Evolutionary conservation across 768 basidiomycete species (phyloP), one percentile per base, ranked within the genome.

Genomic region (Russula olivacea): DNA sequence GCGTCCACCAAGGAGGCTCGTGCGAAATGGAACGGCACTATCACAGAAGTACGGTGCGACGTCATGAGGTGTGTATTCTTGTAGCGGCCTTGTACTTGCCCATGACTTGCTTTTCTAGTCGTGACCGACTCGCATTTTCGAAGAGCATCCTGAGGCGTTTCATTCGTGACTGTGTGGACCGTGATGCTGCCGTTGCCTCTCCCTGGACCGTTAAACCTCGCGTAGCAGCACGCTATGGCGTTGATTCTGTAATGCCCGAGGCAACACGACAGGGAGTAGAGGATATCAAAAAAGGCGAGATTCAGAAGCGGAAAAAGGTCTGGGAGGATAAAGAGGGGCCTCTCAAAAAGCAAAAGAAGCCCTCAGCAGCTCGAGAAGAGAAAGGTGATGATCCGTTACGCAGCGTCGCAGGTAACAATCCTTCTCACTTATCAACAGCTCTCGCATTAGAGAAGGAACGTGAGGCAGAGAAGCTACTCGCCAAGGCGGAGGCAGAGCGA

Each of bases 71-170:
- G 68, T 58, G 81, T 74, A 25, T 21, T 41, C 21, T 61, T 47
- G 15, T 61, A 63, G 40, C 58, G 47, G 28, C 17, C 51, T 50
- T 25, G 51, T 51, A 15, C 45, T 45, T 49, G 23, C 48, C 55
- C 40, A 58, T 36, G 9, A 41, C 50, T 61, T 59, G 21, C 21
- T 59, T 52, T 41, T 63, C 21, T 68, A 98, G 95, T 70, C 94
- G 97, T 64, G 97, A 99, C 73, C 90, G 95, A 57, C 80, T 96
- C 21, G 86, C 93, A 21, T 98, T 98, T 76, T 96, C 93, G 32
- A 98, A 98, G 74, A 94, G 94, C 19, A 96, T 98, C 69, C 83
- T 99, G 32, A 91, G 94, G 67, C 88, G 94, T 17, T 98, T 96
- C 75, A 91, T 99, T 61, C 87, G 92, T 65, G 97, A 98, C 71